These are phyloP conservation scores for Colletotrichum sp. DNA, from an alignment of 2,329 filamentous ascomycete species.

Conservation along the genomic window DNA sequence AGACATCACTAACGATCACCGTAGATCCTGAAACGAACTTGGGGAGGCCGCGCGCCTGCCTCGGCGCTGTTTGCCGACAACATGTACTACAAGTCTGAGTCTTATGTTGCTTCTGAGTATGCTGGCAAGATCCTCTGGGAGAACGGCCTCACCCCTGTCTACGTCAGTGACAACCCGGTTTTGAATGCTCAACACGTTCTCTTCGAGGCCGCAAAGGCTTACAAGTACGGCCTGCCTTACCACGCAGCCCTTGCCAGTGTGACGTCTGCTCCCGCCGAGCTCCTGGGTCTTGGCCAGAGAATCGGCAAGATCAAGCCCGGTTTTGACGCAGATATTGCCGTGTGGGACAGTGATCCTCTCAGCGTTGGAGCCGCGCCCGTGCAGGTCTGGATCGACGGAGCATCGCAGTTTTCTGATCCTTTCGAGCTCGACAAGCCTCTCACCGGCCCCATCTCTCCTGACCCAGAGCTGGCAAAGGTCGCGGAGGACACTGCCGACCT, in stretches of 20 bases:
- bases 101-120: constrained; percentile 68
- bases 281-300: constrained; percentile 61
- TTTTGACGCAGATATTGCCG: constrained; percentile 65
- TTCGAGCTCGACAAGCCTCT: constrained; percentile 59
- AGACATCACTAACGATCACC: background rate
- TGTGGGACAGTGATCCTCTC: constrained; percentile 69
- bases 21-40: constrained; percentile 61
- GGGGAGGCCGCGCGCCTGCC: constrained; percentile 57
- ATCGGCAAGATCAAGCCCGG: constrained; percentile 67
- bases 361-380: constrained; percentile 63
- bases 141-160: constrained; percentile 67
- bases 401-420: constrained; percentile 59
- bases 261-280: constrained; percentile 62
- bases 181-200: constrained; percentile 73
- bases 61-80: constrained; percentile 73
- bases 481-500: constrained; percentile 44
- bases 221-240: constrained; percentile 65
- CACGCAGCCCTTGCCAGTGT: constrained; percentile 64
- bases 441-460: constrained; percentile 40
- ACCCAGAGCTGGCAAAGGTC: constrained; percentile 44
- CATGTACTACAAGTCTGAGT: constrained; percentile 75
- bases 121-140: constrained; percentile 72
- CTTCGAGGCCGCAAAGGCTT: constrained; percentile 66
- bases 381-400: constrained; percentile 70
- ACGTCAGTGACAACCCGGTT: constrained; percentile 75